Percentiles rank a stretch among this genome's conserved stretches.
Evolutionary conservation across 345 rosid genomes (phyloP).

Genomic region (Dipteronia dyeriana): DNA sequence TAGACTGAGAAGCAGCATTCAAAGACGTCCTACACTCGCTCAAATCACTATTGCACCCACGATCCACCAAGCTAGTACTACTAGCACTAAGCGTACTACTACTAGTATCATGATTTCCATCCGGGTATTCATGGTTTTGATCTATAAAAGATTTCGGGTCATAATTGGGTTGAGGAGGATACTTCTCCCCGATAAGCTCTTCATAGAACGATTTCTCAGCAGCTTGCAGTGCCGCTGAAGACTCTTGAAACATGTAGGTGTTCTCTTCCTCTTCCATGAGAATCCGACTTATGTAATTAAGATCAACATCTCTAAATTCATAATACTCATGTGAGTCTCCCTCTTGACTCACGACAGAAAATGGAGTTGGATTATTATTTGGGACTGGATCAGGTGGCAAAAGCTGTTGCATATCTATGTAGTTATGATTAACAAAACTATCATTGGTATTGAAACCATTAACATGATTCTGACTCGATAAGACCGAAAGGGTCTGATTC

Average conservation of each 20-base stretch:
- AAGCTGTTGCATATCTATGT: slow-evolving; percentile 17
- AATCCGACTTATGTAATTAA: slow-evolving; percentile 53
- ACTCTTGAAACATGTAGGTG: slow-evolving; percentile 51
- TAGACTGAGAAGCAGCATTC: slow-evolving; percentile 25
- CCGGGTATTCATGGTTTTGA: slow-evolving; percentile 19
- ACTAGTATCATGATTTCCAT: slow-evolving; percentile 22
- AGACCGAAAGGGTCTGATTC: slow-evolving; percentile 20
- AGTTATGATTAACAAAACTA: slow-evolving; percentile 12
- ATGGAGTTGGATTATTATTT: not conserved
- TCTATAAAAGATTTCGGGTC: slow-evolving; percentile 11
- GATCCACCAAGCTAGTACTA: slow-evolving; percentile 21
- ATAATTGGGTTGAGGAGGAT: slow-evolving; percentile 39
- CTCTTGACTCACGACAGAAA: slow-evolving; percentile 18
- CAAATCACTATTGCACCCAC: slow-evolving; percentile 20
- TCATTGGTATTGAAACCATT: slow-evolving; percentile 15
- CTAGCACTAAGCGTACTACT: slow-evolving; percentile 12
- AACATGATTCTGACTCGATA: slow-evolving; percentile 21
- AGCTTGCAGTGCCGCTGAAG: slow-evolving; percentile 59
- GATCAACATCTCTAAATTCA: slow-evolving; percentile 59
- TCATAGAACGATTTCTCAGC: slow-evolving; percentile 63
- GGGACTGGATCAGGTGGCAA: slow-evolving; percentile 20
- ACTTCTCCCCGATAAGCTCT: slow-evolving; percentile 58
- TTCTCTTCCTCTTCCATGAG: slow-evolving; percentile 73
- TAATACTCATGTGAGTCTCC: slow-evolving; percentile 42
- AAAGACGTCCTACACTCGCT: slow-evolving; percentile 26